A percentile compares a stretch with the other conserved stretches of the same genome.
phyloP scores from a whole-genome alignment of 2,329 filamentous ascomycete genomes.

The Bertia moriformis region DNA sequence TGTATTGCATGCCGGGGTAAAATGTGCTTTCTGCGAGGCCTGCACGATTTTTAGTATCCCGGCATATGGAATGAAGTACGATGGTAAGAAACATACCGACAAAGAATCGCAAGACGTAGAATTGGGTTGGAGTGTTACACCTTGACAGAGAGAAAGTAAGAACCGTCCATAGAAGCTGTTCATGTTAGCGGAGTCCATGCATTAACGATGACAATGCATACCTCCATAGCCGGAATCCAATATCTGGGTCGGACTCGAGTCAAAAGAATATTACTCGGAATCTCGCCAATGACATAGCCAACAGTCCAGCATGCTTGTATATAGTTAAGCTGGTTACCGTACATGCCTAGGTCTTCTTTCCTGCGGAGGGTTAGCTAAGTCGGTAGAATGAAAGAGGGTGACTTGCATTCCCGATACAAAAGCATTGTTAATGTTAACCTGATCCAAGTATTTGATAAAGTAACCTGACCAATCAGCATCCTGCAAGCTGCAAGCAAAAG shows the following conservation, averaged over 20 bases:
- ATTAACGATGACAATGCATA: constrained; percentile 8
- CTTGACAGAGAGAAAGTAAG: constrained; percentile 27
- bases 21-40: constrained; percentile 31
- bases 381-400: not conserved
- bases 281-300: constrained; percentile 33
- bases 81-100: constrained; percentile 23
- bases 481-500: not conserved
- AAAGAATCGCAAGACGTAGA: constrained; percentile 31
- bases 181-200: not conserved
- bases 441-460: constrained; percentile 32
- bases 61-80: too few species aligned
- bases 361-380: constrained; percentile 8
- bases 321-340: constrained; percentile 31
- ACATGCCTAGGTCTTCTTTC: constrained; percentile 32
- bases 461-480: constrained; percentile 21
- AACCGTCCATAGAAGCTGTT: constrained; percentile 27
- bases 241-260: constrained; percentile 28
- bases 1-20: constrained; percentile 34
- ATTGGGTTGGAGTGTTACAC: constrained; percentile 22
- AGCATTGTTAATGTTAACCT: constrained; percentile 27
- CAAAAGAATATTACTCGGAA: constrained; percentile 33
- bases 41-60: constrained; percentile 5
- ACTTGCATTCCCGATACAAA: constrained; percentile 28
- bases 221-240: constrained; percentile 31
- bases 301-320: constrained; percentile 34